These are phyloP conservation scores for Capsella bursapastoris DNA, from an alignment of 345 rosid species.

Conservation along the genomic window DNA sequence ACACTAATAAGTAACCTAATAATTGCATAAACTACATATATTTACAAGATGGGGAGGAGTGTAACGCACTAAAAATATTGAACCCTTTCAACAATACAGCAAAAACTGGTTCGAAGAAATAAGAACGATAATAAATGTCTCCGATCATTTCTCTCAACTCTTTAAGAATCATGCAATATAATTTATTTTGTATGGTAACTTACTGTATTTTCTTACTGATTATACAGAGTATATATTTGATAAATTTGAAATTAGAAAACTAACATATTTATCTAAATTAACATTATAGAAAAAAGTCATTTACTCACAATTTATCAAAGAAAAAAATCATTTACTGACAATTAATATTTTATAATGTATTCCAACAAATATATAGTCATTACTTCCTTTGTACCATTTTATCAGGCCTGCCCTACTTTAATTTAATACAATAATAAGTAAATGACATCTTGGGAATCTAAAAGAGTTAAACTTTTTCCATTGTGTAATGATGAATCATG, in stretches of 20 bases:
- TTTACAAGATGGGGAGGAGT: constrained; percentile 4
- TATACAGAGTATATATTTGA: no score
- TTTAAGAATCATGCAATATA: no score
- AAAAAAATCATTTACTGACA: not conserved
- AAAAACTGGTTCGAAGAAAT: no score
- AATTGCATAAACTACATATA: not conserved
- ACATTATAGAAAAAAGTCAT: no score
- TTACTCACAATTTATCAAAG: not conserved
- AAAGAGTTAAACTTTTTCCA: constrained; percentile 1
- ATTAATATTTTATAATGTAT: not conserved
- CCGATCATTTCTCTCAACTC: no score
- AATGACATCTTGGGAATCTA: constrained; percentile 13
- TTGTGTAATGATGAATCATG: not conserved
- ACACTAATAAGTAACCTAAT: not conserved
- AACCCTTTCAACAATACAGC: not conserved
- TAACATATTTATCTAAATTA: no score
- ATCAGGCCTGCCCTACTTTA: not conserved
- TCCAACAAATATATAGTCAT: not conserved
- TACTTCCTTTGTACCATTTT: not conserved
- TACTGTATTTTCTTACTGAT: no score
- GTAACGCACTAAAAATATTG: constrained; percentile 6
- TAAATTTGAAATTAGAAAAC: no score
- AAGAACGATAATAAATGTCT: no score
- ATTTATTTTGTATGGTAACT: no score
- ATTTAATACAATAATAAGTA: not conserved